Conservation (phyloP, 495 filamentous ascomycete species). For the Cudoniella acicularis region DNA sequence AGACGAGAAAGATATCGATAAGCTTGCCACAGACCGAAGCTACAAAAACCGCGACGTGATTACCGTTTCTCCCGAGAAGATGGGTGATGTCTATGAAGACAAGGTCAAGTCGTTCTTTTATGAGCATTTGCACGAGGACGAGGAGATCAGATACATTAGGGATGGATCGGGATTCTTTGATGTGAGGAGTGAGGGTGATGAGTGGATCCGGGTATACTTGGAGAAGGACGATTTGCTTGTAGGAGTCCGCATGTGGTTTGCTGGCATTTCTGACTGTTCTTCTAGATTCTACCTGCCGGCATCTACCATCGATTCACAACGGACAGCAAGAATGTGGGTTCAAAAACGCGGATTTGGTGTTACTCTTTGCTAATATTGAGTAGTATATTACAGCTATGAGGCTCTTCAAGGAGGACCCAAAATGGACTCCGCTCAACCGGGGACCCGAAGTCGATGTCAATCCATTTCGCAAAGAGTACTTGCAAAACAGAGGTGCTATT, state of each 20-base stretch:
- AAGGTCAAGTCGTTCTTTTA: conserved; percentile 92
- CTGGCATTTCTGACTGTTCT: neutral
- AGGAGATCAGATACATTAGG: conserved; percentile 96
- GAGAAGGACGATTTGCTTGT: conserved; percentile 54
- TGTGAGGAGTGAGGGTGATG: conserved; percentile 66
- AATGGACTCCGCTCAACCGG: conserved; percentile 94
- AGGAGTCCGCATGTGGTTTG: neutral
- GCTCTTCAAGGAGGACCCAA: conserved; percentile 97
- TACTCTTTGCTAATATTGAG: conserved; percentile 4
- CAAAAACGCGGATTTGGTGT: neutral
- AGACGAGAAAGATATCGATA: conserved; percentile 60
- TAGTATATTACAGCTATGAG: conserved; percentile 96
- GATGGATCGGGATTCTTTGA: conserved; percentile 93
- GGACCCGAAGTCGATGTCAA: conserved; percentile 75
- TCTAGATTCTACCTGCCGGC: conserved; percentile 80
- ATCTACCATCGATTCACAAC: conserved; percentile 98
- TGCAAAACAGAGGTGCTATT: conserved; percentile 7
- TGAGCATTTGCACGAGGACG: conserved; percentile 96
- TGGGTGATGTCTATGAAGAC: conserved; percentile 83
- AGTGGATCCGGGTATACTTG: conserved; percentile 81
- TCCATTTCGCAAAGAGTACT: conserved; percentile 69
- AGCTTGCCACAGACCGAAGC: conserved; percentile 65
- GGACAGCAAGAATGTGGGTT: conserved; percentile 79
- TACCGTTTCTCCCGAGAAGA: conserved; percentile 77
- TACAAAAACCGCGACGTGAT: conserved; percentile 97